These are phyloP conservation scores for Metarhizium humberi DNA, from an alignment of 2,329 filamentous ascomycete genomes.

Conservation along the genomic window DNA sequence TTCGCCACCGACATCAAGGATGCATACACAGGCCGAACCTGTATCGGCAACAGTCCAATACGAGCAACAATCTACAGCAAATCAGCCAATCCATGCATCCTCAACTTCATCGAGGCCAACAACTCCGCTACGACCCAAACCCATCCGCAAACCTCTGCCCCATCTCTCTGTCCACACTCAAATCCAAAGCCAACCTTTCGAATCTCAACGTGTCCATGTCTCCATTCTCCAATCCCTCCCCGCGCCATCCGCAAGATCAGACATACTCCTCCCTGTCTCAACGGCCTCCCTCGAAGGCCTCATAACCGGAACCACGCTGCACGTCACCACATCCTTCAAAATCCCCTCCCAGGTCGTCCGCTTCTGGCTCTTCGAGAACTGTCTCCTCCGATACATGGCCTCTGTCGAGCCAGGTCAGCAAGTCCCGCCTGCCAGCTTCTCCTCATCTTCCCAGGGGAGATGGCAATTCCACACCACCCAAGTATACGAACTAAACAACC, in stretches of 20 bases:
- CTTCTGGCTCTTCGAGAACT: constrained; percentile 52
- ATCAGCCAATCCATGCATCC: too few relatives aligned
- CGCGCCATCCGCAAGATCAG: constrained; percentile 38
- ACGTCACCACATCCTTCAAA: constrained; percentile 47
- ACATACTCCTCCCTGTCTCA: constrained; percentile 44
- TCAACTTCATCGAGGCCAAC: neutral
- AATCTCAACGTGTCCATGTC: constrained; percentile 41
- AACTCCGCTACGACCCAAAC: neutral
- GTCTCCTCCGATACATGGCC: constrained; percentile 51
- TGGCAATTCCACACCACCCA: constrained; percentile 26
- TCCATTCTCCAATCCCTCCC: constrained; percentile 38
- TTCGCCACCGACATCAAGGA: neutral
- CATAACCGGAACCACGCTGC: constrained; percentile 37
- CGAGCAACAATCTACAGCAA: neutral
- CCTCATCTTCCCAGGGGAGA: neutral
- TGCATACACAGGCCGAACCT: neutral
- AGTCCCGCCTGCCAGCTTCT: constrained; percentile 22
- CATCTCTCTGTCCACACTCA: constrained; percentile 9
- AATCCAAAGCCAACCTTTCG: constrained; percentile 22
- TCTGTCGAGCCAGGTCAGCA: constrained; percentile 36
- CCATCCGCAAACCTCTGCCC: constrained; percentile 19
- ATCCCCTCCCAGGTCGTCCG: constrained; percentile 45
- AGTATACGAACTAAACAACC: constrained; percentile 55
- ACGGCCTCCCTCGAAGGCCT: constrained; percentile 39
- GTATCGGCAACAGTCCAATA: neutral